A percentile compares a stretch with the other conserved stretches of the same genome.
These are phyloP conservation scores for Periconia sp. DNA, from an alignment of 2,329 filamentous ascomycete species.

Conservation along the genomic window DNA sequence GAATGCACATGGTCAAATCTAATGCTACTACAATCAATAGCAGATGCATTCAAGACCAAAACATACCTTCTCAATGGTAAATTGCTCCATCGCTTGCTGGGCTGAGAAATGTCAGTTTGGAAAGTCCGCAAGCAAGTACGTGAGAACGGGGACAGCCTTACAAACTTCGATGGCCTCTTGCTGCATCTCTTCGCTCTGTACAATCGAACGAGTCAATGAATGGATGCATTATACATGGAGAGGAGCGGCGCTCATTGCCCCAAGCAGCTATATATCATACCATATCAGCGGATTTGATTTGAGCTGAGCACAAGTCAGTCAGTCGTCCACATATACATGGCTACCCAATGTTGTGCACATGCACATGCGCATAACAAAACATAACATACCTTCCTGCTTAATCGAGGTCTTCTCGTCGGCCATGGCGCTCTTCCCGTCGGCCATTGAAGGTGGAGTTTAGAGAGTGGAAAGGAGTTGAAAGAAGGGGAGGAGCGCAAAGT, in stretches of 20 bases:
- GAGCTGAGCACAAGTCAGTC: conserved; percentile 61
- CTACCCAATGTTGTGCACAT: no score
- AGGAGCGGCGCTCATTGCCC: no score
- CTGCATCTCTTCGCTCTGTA: conserved; percentile 94
- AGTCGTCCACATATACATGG: conserved; percentile 5
- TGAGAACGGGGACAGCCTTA: conserved; percentile 52
- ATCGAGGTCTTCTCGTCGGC: conserved; percentile 60
- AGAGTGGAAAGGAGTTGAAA: neutral
- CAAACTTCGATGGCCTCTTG: conserved; percentile 93
- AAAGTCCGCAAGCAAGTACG: conserved; percentile 2
- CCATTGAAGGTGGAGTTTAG: no score
- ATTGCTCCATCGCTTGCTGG: conserved; percentile 71
- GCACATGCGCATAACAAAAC: conserved; percentile 45
- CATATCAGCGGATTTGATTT: conserved; percentile 99
- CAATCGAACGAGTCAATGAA: no score
- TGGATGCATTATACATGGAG: no score
- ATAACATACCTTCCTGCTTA: conserved; percentile 51
- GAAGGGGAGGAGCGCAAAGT: conserved; percentile 1
- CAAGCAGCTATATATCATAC: conserved; percentile 55
- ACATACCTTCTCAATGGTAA: conserved; percentile 69
- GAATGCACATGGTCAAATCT: neutral
- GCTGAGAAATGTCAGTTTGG: conserved; percentile 50
- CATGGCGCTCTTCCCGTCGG: no score
- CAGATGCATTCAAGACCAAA: neutral
- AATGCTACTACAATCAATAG: neutral